A percentile compares a stretch with the other conserved stretches of the same genome.
These are phyloP conservation scores for Neoboletus subvelutipes DNA, from an alignment of 768 basidiomycete species.

Conservation along the genomic window DNA sequence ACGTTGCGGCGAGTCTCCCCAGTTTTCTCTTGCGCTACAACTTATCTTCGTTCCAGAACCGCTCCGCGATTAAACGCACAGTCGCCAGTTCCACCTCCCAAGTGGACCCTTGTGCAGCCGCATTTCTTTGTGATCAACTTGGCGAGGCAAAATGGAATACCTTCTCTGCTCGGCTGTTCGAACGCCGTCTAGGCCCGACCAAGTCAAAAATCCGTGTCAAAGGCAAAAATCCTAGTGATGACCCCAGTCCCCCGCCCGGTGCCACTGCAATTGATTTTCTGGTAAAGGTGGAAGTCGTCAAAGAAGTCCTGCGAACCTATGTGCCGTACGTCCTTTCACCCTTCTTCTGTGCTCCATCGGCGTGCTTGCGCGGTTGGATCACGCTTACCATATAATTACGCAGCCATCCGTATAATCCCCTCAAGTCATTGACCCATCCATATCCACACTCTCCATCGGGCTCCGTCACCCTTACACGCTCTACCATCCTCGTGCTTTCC, in stretches of 20 bases:
- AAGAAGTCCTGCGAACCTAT: conserved; percentile 46
- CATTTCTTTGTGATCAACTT: conserved; percentile 44
- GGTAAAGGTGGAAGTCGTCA: conserved; percentile 53
- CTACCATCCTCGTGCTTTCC: conserved; percentile 46
- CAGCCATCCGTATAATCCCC: conserved; percentile 54
- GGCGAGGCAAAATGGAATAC: conserved; percentile 45
- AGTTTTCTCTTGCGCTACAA: neutral
- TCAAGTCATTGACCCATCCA: conserved; percentile 45
- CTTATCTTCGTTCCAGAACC: conserved; percentile 27
- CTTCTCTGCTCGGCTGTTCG: conserved; percentile 47
- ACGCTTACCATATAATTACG: conserved; percentile 25
- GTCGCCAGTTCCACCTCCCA: conserved; percentile 24
- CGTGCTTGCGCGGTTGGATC: conserved; percentile 9
- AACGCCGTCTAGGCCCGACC: conserved; percentile 42
- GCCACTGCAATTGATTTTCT: conserved; percentile 51
- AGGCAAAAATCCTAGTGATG: conserved; percentile 30
- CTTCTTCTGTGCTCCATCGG: conserved; percentile 3
- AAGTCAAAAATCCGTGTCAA: conserved; percentile 38
- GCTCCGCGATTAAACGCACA: conserved; percentile 27
- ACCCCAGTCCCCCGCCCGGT: conserved; percentile 30
- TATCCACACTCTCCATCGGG: conserved; percentile 41
- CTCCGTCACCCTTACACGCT: conserved; percentile 46
- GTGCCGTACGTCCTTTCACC: conserved; percentile 42
- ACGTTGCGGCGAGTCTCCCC: conserved; percentile 23
- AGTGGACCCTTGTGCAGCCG: conserved; percentile 44